Conservation (phyloP, 106 monocot genomes). For the Amphibolis antarctica region DNA sequence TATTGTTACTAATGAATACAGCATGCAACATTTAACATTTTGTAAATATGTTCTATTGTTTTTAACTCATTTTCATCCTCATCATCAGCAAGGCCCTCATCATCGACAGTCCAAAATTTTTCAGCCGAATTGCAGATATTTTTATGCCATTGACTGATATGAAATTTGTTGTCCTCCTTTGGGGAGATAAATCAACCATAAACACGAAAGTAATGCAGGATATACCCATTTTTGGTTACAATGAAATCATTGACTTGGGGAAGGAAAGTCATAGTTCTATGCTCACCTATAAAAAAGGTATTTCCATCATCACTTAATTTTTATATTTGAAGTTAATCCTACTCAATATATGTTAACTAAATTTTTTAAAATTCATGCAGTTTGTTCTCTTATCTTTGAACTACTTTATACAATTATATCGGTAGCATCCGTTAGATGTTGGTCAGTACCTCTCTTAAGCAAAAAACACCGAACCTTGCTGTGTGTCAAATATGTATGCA, state of each 20-base stretch:
- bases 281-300: slow-evolving; percentile 37
- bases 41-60: neutral
- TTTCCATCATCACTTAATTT: slow-evolving; percentile 2
- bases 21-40: neutral
- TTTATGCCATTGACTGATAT: slow-evolving; percentile 28
- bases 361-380: neutral
- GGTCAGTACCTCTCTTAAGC: neutral
- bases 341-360: neutral
- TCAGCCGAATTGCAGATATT: slow-evolving; percentile 43
- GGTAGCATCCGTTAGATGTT: neutral
- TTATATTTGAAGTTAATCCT: neutral
- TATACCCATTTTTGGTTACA: slow-evolving; percentile 45
- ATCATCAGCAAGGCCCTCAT: slow-evolving; percentile 58
- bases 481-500: too few species aligned
- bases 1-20: neutral
- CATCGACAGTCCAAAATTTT: slow-evolving; percentile 66
- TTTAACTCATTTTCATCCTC: neutral
- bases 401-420: neutral
- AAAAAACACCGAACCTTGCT: neutral
- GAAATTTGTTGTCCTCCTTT: slow-evolving; percentile 71
- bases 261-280: slow-evolving; percentile 27
- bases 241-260: slow-evolving; percentile 58
- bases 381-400: neutral
- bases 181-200: slow-evolving; percentile 58
- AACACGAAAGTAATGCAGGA: slow-evolving; percentile 14